Evolutionary conservation across 768 basidiomycete species (phyloP), one percentile per base, ranked within the genome.

Genomic region (Tricholomella constricta): DNA sequence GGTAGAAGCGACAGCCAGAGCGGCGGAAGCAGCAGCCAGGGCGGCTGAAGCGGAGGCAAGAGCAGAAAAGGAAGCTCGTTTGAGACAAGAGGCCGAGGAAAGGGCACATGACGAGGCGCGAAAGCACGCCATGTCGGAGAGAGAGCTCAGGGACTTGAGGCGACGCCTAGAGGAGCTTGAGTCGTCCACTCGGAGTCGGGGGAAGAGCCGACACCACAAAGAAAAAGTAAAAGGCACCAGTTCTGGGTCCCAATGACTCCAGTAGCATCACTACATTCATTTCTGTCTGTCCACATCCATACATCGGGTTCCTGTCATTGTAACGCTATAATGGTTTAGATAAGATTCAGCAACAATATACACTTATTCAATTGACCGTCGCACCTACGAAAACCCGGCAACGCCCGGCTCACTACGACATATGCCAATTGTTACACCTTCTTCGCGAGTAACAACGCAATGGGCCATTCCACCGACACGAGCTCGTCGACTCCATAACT

Each of bases 401-500:
- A 40, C 15, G 17, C n/a, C 17, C 14, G 31, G 10, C 31, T 14
- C 31, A 3, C 31, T 32, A 14, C 31, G 31, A 32, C 31, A 32
- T 32, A 9, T 11, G 36, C 14, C 34, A 14, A 38, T 20, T 12
- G 9, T 51, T 27, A 59, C 5, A 45, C 48, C 52, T 64, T 66
- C 43, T 66, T 68, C 14, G 60, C 72, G 29, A 79, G 64, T 11
- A 81, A 52, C 45, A 82, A 48, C 9, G 78, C 77, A 35, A 81
- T 59, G 2, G 80, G 80, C 80, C 80, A 83, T 57, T 82, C 79
- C 6, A 83, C 70, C 14, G 62, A 60, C 7, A 83, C 66, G 6
- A 58, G 53, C 51, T 78, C 77, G 38, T 74, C 67, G 25, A 72
- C 69, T 1, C 71, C 70, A 22, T 71, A 69, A 12, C 51, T 56